Percentiles rank a stretch among this genome's conserved stretches.
Conservation (phyloP, 2,329 filamentous ascomycete genomes). For the Lizonia empirigonia region DNA sequence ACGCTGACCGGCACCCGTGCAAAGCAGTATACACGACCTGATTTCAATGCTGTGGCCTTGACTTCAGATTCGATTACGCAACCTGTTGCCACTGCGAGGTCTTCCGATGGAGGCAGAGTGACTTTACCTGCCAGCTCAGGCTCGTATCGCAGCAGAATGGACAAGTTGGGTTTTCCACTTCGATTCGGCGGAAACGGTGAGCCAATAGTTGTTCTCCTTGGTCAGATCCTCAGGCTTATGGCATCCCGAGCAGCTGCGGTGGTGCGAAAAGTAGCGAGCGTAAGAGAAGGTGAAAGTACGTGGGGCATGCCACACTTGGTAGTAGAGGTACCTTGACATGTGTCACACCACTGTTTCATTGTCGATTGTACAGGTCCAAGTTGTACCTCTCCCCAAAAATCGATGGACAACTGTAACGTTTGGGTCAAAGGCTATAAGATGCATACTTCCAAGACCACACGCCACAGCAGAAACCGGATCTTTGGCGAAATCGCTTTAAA, state of each 20-base stretch:
- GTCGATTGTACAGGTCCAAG: too few species aligned
- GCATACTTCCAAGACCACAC: too few species aligned
- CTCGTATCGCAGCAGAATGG: conserved; percentile 21
- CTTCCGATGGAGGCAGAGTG: conserved; percentile 9
- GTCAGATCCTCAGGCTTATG: neutral
- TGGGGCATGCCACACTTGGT: neutral
- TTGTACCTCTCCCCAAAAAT: too few species aligned
- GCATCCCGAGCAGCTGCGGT: conserved; percentile 1
- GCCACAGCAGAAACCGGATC: too few species aligned
- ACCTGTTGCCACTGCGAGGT: conserved; percentile 17
- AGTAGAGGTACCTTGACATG: neutral
- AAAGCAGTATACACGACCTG: too few species aligned
- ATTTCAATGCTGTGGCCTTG: conserved; percentile 22
- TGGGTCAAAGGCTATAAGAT: too few species aligned
- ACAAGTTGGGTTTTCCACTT: conserved; percentile 17
- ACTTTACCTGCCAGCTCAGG: conserved; percentile 23
- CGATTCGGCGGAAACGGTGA: neutral
- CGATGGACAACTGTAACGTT: too few species aligned
- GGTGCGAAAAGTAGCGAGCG: neutral
- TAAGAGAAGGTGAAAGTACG: neutral
- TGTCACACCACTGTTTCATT: too few species aligned
- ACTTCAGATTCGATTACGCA: conserved; percentile 20
- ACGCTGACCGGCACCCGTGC: conserved; percentile 18
- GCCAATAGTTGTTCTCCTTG: neutral
- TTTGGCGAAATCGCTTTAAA: too few species aligned